Evolutionary conservation across 129 eudicot genomes (phyloP), one percentile per base, ranked within the genome.

Genomic region (Gnaphalium uliginosum): DNA sequence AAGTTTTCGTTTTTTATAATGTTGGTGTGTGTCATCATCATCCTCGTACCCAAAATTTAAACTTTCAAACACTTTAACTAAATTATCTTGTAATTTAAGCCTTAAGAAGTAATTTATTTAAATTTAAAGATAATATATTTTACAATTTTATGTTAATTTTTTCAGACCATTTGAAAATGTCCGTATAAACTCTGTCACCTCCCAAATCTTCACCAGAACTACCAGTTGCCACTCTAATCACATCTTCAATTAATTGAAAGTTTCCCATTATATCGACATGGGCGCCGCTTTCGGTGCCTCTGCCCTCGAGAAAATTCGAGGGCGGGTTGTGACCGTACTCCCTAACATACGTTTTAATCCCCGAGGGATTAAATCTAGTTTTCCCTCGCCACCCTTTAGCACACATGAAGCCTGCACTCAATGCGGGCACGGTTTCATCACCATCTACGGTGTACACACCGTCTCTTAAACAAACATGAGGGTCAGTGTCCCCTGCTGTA

Each of bases 341-440:
- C 59, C 99, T 72, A 46, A 87, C 39, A 62, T 84, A 91, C 0
- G 92, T 94, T 73, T 77, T 78, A 17, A 87, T 84, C 7, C 96
- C 99, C 1, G 96, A 91, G 23, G 97, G 96, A 78, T 95, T 91
- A 54, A 87, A 91, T 54, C 93, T 75, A 7, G 99, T 95, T 72
- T 87, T 95, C 25, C 99, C 99, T 11, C 99, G 89, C 99, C 99
- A 95, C 10, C 92, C 97, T 81, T 95, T 95, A 1, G 99, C 97
- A 23, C 92, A 87, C 96, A 95, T 95, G 81, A 78, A 95, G 14
- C 99, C 94, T 9, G 99, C 88, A 63, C 99, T 95, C 25, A 91
- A 54, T 53, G 79, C 86, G 1, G 99, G 99, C 7, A 95, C 97
- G 0, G 99, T 95, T 72, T 95, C 99, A 50, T 95, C 99, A n/a